Evolutionary conservation across 495 filamentous ascomycete species (phyloP).

Genomic region (Parathielavia appendiculata): DNA sequence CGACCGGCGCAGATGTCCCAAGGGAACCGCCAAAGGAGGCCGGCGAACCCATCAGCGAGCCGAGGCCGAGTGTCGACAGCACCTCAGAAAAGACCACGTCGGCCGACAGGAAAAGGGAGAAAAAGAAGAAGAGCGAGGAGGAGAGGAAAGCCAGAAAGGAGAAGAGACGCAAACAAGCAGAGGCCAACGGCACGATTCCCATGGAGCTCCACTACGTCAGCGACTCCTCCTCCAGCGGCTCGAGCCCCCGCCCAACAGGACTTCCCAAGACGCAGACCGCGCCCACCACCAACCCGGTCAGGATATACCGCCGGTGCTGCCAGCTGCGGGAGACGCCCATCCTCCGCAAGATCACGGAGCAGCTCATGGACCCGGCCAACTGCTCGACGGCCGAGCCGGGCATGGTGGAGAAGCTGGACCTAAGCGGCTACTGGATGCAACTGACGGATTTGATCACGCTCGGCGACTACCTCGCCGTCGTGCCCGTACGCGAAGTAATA

Average conservation of each 20-base stretch:
- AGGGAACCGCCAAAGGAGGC: slow-evolving; percentile 32
- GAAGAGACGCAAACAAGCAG: slow-evolving; percentile 68
- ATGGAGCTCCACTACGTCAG: slow-evolving; percentile 66
- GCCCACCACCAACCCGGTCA: slow-evolving; percentile 84
- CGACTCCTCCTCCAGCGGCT: slow-evolving; percentile 35
- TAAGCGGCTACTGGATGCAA: slow-evolving; percentile 78
- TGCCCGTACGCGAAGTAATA: slow-evolving; percentile 78
- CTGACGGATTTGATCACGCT: slow-evolving; percentile 77
- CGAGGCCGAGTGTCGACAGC: slow-evolving; percentile 28
- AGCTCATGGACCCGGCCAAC: slow-evolving; percentile 66
- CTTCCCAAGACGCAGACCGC: slow-evolving; percentile 50
- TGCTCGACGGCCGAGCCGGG: slow-evolving; percentile 53
- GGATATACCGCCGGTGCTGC: slow-evolving; percentile 93
- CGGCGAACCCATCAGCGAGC: slow-evolving; percentile 24
- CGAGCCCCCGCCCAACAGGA: slow-evolving; percentile 22
- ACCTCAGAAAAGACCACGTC: slow-evolving; percentile 16
- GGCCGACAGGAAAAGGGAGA: slow-evolving; percentile 65
- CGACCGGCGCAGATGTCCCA: slow-evolving; percentile 39
- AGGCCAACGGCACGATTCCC: slow-evolving; percentile 75
- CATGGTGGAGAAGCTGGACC: slow-evolving; percentile 71
- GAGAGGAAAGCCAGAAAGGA: slow-evolving; percentile 84
- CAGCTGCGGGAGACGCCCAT: slow-evolving; percentile 88
- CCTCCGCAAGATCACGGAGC: slow-evolving; percentile 79
- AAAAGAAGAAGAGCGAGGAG: slow-evolving; percentile 85
- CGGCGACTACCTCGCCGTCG: slow-evolving; percentile 88